Conservation (phyloP, 352 stramenopile species). For the Globisporangium echinulatum region DNA sequence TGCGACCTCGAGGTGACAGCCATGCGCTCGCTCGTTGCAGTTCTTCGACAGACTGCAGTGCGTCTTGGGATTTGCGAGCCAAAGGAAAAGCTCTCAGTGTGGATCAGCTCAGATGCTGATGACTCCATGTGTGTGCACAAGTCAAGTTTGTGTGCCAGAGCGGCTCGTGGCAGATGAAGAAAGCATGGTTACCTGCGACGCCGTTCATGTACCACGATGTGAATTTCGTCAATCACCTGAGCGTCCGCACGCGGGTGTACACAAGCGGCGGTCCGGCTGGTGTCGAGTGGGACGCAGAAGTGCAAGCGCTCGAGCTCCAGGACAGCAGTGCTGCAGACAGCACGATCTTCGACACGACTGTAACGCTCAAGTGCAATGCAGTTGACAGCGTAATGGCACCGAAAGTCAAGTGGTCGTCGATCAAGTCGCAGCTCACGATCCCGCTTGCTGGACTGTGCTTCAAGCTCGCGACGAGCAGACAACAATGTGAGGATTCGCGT, state of each 20-base stretch:
- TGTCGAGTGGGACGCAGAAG: not conserved
- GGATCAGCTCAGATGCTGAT: not conserved
- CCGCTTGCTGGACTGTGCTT: constrained; percentile 1
- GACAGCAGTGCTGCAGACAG: not conserved
- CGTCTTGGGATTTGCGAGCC: not conserved
- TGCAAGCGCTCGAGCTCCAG: not conserved
- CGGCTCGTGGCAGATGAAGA: not conserved
- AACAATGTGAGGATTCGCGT: not conserved
- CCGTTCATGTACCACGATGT: not conserved
- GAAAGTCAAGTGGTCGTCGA: not conserved
- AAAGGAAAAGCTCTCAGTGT: not conserved
- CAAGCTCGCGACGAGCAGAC: not conserved
- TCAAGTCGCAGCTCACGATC: constrained; percentile 1
- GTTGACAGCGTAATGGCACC: not conserved
- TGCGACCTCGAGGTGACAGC: not conserved
- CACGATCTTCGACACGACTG: not conserved
- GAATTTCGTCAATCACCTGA: not conserved
- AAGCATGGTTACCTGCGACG: not conserved
- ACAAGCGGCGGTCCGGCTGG: not conserved
- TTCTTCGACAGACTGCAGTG: not conserved
- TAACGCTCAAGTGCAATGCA: not conserved
- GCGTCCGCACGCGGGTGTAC: constrained; percentile 1
- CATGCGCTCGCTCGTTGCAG: not conserved
- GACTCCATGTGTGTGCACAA: not conserved
- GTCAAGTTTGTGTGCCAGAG: constrained; percentile 1